A percentile compares a stretch with the other conserved stretches of the same genome.
phyloP scores from a whole-genome alignment of 371 early-diverging fungal species.

The Blakeslea trispora region DNA sequence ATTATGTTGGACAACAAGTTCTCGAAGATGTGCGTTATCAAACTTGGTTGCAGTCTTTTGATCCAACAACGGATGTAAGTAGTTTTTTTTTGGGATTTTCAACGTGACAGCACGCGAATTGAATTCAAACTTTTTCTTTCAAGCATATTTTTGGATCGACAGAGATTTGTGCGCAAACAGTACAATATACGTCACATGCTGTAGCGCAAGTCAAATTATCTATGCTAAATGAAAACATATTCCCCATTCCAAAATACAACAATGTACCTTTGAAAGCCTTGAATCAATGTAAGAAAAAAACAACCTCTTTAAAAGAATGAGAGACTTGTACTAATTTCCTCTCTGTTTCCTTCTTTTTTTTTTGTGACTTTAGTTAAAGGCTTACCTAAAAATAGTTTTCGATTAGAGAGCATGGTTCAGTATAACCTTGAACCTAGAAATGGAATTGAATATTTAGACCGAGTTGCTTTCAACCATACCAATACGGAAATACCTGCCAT shows the following conservation, averaged over 20 bases:
- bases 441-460: conserved; percentile 12
- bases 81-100: not conserved
- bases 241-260: conserved; percentile 65
- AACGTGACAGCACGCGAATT: not conserved
- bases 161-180: conserved; percentile 56
- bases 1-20: conserved; percentile 70
- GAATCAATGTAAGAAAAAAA: not conserved
- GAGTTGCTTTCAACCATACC: conserved; percentile 30
- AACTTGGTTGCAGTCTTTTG: conserved; percentile 77
- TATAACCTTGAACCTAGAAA: conserved; percentile 37
- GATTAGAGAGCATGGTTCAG: conserved; percentile 29
- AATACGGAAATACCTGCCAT: conserved; percentile 15
- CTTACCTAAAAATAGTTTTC: conserved; percentile 29
- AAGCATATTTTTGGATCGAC: conserved; percentile 71
- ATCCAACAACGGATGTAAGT: conserved; percentile 60
- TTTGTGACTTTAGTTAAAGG: conserved; percentile 11
- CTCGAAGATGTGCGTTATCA: conserved; percentile 68
- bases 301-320: too few species aligned
- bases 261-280: conserved; percentile 36
- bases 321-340: too few species aligned
- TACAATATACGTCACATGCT: conserved; percentile 64
- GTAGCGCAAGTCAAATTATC: conserved; percentile 60
- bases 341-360: not conserved
- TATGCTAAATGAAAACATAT: conserved; percentile 57
- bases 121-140: not conserved